Conservation (phyloP, 2,329 filamentous ascomycete species). For the Phialemoniopsis sp. region DNA sequence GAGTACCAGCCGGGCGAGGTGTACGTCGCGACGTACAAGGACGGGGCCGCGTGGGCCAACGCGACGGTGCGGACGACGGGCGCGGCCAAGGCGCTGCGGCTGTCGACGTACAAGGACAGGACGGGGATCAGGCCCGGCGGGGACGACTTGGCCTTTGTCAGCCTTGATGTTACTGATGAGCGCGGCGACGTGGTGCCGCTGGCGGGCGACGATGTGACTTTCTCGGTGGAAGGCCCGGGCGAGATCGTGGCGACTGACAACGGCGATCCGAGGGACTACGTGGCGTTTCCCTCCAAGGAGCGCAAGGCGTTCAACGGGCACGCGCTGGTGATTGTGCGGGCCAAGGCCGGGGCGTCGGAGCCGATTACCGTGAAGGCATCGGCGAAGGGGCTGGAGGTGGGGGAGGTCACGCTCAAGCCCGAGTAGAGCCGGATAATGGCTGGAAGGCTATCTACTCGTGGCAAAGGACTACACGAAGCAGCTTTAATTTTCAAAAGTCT, state of each 20-base stretch:
- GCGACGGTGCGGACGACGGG: constrained; percentile 36
- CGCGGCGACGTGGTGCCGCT: constrained; percentile 36
- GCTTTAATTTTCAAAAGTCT: no score
- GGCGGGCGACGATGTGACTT: constrained; percentile 36
- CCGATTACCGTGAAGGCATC: constrained; percentile 10
- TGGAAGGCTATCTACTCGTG: no score
- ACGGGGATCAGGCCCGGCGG: constrained; percentile 32
- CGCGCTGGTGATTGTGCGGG: constrained; percentile 32
- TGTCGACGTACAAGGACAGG: constrained; percentile 32
- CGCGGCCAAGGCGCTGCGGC: constrained; percentile 24
- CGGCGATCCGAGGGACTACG: constrained; percentile 41
- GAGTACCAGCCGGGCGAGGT: not conserved
- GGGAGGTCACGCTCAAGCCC: constrained; percentile 1
- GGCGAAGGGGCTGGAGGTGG: constrained; percentile 7
- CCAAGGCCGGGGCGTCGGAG: constrained; percentile 16
- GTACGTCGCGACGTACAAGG: constrained; percentile 34
- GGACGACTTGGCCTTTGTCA: constrained; percentile 41
- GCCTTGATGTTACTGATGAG: constrained; percentile 36
- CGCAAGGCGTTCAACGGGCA: constrained; percentile 36
- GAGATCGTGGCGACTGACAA: constrained; percentile 47
- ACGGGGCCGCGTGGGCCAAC: constrained; percentile 39
- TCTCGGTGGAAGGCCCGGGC: constrained; percentile 35
- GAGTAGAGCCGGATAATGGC: no score
- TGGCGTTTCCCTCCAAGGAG: constrained; percentile 30
- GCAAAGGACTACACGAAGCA: no score